A percentile compares a stretch with the other conserved stretches of the same genome.
These are phyloP conservation scores for Trichoderma orchidacearum DNA, from an alignment of 495 filamentous ascomycete species.

Conservation along the genomic window DNA sequence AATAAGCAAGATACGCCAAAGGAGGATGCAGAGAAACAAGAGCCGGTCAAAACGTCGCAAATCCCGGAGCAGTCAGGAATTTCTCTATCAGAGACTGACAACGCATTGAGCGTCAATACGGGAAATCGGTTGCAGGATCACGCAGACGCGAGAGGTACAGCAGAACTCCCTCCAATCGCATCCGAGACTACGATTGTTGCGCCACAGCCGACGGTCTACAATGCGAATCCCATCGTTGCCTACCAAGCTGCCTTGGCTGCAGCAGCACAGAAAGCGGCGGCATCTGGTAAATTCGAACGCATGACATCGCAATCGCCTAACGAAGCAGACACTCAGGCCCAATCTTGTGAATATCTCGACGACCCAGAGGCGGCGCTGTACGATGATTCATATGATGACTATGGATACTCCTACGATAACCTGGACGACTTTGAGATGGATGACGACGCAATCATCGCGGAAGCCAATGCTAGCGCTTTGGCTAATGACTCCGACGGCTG, in stretches of 20 bases:
- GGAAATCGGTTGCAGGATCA: conserved; percentile 6
- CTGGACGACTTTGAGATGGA: conserved; percentile 51
- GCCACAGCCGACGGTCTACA: conserved; percentile 7
- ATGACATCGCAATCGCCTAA: conserved; percentile 36
- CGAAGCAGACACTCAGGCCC: conserved; percentile 17
- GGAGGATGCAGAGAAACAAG: conserved; percentile 16
- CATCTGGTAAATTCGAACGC: conserved; percentile 53
- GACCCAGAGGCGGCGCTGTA: conserved; percentile 10
- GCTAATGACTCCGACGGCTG: conserved; percentile 85
- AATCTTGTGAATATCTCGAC: conserved; percentile 18
- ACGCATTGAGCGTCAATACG: conserved; percentile 14
- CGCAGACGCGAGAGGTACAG: conserved; percentile 1
- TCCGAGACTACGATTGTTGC: neutral
- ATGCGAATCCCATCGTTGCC: conserved; percentile 45
- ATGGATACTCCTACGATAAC: conserved; percentile 24
- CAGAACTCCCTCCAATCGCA: conserved; percentile 7
- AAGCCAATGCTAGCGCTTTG: conserved; percentile 84
- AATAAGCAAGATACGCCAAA: neutral
- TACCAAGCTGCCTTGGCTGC: conserved; percentile 73
- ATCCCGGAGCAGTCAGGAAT: conserved; percentile 23
- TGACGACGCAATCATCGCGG: conserved; percentile 85
- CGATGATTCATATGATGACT: conserved; percentile 27
- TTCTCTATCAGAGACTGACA: conserved; percentile 23
- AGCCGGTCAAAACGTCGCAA: conserved; percentile 23
- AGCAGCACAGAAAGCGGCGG: conserved; percentile 60